Conservation (phyloP, 2,329 filamentous ascomycete genomes). For the Exophiala bonariae region DNA sequence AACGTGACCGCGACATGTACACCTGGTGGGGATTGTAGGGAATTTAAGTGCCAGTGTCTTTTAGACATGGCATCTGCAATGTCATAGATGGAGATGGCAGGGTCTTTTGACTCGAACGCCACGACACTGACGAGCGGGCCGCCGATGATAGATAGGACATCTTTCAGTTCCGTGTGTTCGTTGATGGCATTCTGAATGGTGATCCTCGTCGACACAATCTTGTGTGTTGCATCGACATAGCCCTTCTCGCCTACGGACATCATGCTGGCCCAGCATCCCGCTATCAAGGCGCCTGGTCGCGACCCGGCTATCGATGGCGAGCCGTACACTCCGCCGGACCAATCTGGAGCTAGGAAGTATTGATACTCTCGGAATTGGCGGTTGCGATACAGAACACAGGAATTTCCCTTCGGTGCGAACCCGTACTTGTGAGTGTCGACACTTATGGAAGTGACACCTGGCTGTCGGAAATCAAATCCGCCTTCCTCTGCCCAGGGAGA, state of each 20-base stretch:
- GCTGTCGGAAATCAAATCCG: conserved; percentile 89
- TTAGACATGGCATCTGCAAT: conserved; percentile 83
- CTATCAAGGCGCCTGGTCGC: conserved; percentile 88
- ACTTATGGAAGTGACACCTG: conserved; percentile 91
- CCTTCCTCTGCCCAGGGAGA: conserved; percentile 63
- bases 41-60: conserved; percentile 94
- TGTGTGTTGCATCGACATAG: conserved; percentile 81
- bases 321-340: conserved; percentile 94
- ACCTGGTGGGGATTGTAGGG: conserved; percentile 84
- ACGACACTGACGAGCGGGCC: conserved; percentile 87
- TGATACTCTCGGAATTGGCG: conserved; percentile 79
- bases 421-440: conserved; percentile 99
- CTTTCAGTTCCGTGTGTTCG: conserved; percentile 65
- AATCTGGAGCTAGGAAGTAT: conserved; percentile 94
- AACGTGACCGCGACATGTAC: conserved; percentile 93
- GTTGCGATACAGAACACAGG: conserved; percentile 85
- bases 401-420: conserved; percentile 97
- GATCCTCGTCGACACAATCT: conserved; percentile 85
- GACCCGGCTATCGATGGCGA: conserved; percentile 90
- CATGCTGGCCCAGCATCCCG: conserved; percentile 90
- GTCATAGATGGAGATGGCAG: conserved; percentile 84
- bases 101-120: conserved; percentile 73
- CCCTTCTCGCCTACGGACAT: conserved; percentile 85
- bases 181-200: conserved; percentile 75
- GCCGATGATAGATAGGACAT: conserved; percentile 78